phyloP scores from a whole-genome alignment of 768 basidiomycete species.

The Punctularia strigosozonata region DNA sequence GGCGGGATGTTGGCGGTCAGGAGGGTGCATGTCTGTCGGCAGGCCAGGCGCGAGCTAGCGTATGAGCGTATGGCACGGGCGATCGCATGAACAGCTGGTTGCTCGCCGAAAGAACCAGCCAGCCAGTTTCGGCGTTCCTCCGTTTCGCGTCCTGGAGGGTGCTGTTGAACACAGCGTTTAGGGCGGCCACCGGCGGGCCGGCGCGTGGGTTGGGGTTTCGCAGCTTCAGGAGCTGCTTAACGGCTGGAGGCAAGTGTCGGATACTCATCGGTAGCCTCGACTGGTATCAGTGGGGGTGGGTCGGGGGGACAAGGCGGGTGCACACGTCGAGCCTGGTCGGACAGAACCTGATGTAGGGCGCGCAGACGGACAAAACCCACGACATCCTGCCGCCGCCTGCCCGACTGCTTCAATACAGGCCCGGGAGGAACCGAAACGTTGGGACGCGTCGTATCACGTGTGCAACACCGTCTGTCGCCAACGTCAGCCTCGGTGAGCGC shows the following conservation, averaged over 20 bases:
- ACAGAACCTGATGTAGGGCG: too few relatives aligned
- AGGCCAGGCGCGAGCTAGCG: constrained; percentile 9
- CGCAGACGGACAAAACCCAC: too few relatives aligned
- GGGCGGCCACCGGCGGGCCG: constrained; percentile 38
- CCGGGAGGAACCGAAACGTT: too few relatives aligned
- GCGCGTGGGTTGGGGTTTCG: constrained; percentile 51
- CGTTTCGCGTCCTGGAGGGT: constrained; percentile 57
- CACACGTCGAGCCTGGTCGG: too few relatives aligned
- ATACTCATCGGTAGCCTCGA: constrained; percentile 25
- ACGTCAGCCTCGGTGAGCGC: too few relatives aligned
- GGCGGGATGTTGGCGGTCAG: constrained; percentile 75
- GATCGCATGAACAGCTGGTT: constrained; percentile 5
- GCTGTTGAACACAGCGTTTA: constrained; percentile 43
- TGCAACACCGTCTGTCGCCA: too few relatives aligned
- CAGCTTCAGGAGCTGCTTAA: constrained; percentile 65
- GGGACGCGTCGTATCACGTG: too few relatives aligned
- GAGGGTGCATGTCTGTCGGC: constrained; percentile 70
- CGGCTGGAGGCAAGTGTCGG: constrained; percentile 41
- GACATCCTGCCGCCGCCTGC: too few relatives aligned
- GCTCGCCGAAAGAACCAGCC: constrained; percentile 70
- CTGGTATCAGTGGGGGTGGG: too few relatives aligned
- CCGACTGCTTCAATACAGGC: too few relatives aligned
- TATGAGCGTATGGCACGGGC: neutral
- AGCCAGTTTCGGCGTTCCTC: constrained; percentile 60
- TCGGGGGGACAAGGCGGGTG: too few relatives aligned